A percentile compares a stretch with the other conserved stretches of the same genome.
Evolutionary conservation across 805 yeast genomes (phyloP).

Genomic region (Kluyveromyces wickerhamii): DNA sequence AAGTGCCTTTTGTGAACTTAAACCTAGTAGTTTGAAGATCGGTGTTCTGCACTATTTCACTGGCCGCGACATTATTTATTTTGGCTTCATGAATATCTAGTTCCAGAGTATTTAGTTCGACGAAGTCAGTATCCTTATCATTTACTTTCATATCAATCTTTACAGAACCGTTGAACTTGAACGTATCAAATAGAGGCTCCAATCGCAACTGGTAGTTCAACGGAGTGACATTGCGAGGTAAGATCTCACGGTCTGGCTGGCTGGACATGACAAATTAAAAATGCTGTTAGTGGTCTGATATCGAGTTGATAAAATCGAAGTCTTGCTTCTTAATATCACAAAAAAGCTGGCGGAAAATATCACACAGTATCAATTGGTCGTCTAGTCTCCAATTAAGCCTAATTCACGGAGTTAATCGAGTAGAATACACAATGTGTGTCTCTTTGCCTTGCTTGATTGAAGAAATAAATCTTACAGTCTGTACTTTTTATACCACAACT

Average conservation of each 20-base stretch:
- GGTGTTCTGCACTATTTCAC: conserved; percentile 37
- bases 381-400: too few relatives aligned
- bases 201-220: conserved; percentile 60
- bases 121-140: conserved; percentile 35
- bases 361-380: too few relatives aligned
- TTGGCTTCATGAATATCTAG: conserved; percentile 49
- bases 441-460: too few relatives aligned
- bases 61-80: conserved; percentile 28
- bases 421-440: too few relatives aligned
- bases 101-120: conserved; percentile 57
- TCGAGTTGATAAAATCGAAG: too few relatives aligned
- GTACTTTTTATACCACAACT: too few relatives aligned
- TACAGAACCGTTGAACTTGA: conserved; percentile 51
- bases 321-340: too few relatives aligned
- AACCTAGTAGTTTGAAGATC: conserved; percentile 60
- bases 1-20: conserved; percentile 40
- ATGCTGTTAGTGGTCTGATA: too few relatives aligned
- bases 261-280: conserved; percentile 9
- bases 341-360: too few relatives aligned
- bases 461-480: too few relatives aligned
- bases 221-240: conserved; percentile 65
- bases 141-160: conserved; percentile 47
- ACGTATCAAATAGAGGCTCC: conserved; percentile 52
- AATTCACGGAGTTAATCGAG: too few relatives aligned
- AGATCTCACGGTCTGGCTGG: conserved; percentile 33